Base-by-base conservation (phyloP, 1,139 yeast genomes). In the Tardiomyces depauwii region DNA sequence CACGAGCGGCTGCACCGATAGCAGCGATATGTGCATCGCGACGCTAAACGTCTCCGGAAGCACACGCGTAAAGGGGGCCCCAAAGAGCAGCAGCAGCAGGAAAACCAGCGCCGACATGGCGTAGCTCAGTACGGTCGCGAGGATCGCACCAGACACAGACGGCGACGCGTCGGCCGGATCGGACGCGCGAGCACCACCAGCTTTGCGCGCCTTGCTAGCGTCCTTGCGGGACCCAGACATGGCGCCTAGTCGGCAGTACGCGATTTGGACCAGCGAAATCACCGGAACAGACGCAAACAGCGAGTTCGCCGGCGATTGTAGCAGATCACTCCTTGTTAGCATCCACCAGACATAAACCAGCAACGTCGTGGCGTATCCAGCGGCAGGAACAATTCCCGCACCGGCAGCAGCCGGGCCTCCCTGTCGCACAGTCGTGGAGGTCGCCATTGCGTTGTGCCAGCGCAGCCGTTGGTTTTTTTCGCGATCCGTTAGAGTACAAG, bases 31-130 rank as follows among this genome's bases (percentile, higher is more conserved):
- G 60, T 87, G 95, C 18, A 73, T 65, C 0, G 95, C 72, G 45
- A 86, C 66, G 9, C 82, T 62, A 51, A 74, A 71, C 0, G 95
- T 86, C 56, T 80, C 82, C n/a, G 55, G 52, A 21, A 76, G 56
- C 43, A 73, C 71, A 1, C 76, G 68, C 1, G 78, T 68, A 40
- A 84, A 69, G 19, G 97, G 96, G 0, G 96, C 95, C 6, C 98
- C 98, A 58, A 86, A 78, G n/a, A 88, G 58, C 2, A 88, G 67
- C 45, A 82, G 61, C 1, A 75, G 59, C 1, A 71, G 55, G 55
- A 75, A 76, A 1, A 82, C 61, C 2, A 82, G 80, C 1, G 76
- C 49, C 1, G 85, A 66, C 42, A 78, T 65, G 13, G 74, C 50
- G 12, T 71, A 47, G 6, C 81, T 50, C 21, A 68, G 57, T 13